These are phyloP conservation scores for Arthroderma sp. DNA, from an alignment of 2,329 filamentous ascomycete genomes.

Conservation along the genomic window DNA sequence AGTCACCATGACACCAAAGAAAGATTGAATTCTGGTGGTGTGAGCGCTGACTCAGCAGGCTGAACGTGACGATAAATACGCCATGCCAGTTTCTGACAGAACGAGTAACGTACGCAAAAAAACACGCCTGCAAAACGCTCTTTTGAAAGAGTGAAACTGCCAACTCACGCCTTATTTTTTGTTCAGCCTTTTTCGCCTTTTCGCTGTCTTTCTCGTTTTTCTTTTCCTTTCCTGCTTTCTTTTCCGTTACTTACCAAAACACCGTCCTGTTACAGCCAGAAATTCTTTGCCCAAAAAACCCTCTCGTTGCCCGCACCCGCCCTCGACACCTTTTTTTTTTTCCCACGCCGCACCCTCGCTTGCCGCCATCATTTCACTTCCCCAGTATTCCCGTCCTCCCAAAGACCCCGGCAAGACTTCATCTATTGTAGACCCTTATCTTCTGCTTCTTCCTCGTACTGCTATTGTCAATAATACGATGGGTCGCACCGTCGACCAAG, in stretches of 20 bases:
- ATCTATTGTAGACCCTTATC: slow-evolving; percentile 9
- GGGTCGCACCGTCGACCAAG: slow-evolving; percentile 40
- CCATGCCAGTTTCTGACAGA: slow-evolving; percentile 8
- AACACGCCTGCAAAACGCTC: too few relatives aligned
- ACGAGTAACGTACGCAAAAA: too few relatives aligned
- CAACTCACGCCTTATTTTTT: too few relatives aligned
- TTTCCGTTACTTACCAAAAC: neutral
- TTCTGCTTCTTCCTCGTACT: slow-evolving; percentile 13
- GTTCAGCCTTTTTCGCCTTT: too few relatives aligned
- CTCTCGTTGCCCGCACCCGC: neutral
- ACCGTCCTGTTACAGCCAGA: neutral
- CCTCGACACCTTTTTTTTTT: neutral
- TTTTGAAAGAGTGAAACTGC: too few relatives aligned
- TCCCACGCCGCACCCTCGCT: slow-evolving; percentile 1
- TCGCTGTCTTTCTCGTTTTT: neutral
- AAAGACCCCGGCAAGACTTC: slow-evolving; percentile 9
- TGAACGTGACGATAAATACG: slow-evolving; percentile 9
- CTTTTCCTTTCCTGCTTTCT: neutral
- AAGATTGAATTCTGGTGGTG: too few relatives aligned
- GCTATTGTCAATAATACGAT: slow-evolving; percentile 20
- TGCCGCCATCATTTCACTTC: slow-evolving; percentile 8
- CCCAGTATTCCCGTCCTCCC: slow-evolving; percentile 10
- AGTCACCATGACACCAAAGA: neutral
- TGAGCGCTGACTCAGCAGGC: neutral
- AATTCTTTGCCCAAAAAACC: too few relatives aligned